Evolutionary conservation across 2,329 filamentous ascomycete species (phyloP).

Genomic region (Cladosporium austrohemisphaericum): DNA sequence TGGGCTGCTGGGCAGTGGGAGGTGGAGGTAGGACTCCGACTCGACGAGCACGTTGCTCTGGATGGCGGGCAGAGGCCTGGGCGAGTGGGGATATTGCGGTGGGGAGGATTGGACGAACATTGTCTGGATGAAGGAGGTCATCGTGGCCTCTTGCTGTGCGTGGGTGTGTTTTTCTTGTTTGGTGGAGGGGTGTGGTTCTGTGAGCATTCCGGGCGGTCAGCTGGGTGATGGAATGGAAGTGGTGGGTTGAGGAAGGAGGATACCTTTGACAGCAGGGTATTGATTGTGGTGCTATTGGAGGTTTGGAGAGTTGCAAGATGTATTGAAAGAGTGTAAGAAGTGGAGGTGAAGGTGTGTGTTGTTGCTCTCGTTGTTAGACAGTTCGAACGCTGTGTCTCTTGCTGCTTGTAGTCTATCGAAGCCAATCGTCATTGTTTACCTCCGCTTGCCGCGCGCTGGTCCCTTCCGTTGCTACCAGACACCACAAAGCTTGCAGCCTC

Average conservation of each 20-base stretch:
- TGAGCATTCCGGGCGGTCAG: constrained; percentile 15
- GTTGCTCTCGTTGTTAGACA: neutral
- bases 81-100: constrained; percentile 32
- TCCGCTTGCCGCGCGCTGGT: too few species aligned
- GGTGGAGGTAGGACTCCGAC: constrained; percentile 39
- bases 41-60: constrained; percentile 41
- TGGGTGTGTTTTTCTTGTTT: neutral
- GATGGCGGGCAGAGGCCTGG: constrained; percentile 41
- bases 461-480: too few species aligned
- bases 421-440: neutral
- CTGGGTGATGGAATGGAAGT: constrained; percentile 10
- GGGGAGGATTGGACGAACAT: constrained; percentile 59
- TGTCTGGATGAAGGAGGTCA: constrained; percentile 78
- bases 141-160: constrained; percentile 36
- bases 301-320: neutral
- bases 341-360: constrained; percentile 5
- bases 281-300: neutral
- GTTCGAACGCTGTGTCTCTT: neutral
- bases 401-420: neutral
- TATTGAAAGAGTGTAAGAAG: constrained; percentile 9
- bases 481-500: too few species aligned
- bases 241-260: neutral
- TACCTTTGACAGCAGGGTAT: neutral
- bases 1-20: constrained; percentile 29
- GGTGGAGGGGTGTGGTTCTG: constrained; percentile 4